Evolutionary conservation across 768 basidiomycete species (phyloP).

Genomic region (Lactarius evosmus): DNA sequence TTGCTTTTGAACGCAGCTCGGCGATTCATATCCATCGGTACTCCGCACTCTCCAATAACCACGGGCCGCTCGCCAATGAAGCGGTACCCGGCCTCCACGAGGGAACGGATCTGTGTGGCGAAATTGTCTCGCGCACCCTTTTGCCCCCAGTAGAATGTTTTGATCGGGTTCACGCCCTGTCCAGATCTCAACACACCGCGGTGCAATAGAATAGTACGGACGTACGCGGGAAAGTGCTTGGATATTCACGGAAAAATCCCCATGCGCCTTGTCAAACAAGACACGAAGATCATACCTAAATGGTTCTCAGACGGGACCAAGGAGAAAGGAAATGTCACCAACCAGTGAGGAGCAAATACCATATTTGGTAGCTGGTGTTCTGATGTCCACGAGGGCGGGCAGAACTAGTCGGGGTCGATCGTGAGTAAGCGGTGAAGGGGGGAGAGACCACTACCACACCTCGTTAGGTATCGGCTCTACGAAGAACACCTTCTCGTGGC

Average conservation of each 20-base stretch:
- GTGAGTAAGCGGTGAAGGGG: not conserved
- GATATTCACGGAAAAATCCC: conserved; percentile 87
- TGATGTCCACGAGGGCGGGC: conserved; percentile 71
- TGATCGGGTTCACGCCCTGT: conserved; percentile 82
- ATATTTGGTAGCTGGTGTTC: conserved; percentile 59
- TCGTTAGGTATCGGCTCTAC: conserved; percentile 93
- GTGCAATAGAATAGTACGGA: not conserved
- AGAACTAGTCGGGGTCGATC: conserved; percentile 51
- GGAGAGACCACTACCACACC: conserved; percentile 39
- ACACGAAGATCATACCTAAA: conserved; percentile 88
- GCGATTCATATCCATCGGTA: conserved; percentile 92
- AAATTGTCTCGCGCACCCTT: conserved; percentile 80
- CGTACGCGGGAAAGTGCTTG: conserved; percentile 84
- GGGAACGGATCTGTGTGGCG: conserved; percentile 71
- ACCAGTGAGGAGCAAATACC: conserved; percentile 77
- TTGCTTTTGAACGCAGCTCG: conserved; percentile 58
- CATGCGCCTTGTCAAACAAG: conserved; percentile 80
- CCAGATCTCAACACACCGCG: conserved; percentile 20
- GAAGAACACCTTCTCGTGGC: conserved; percentile 61
- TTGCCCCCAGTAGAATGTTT: conserved; percentile 86
- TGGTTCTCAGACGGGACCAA: conserved; percentile 5
- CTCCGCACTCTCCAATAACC: conserved; percentile 87
- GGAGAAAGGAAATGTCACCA: conserved; percentile 30
- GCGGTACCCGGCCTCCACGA: conserved; percentile 65
- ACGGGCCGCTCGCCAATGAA: conserved; percentile 79